These are phyloP conservation scores for Phytopythium vexans DNA, from an alignment of 352 stramenopile genomes.

Conservation along the genomic window DNA sequence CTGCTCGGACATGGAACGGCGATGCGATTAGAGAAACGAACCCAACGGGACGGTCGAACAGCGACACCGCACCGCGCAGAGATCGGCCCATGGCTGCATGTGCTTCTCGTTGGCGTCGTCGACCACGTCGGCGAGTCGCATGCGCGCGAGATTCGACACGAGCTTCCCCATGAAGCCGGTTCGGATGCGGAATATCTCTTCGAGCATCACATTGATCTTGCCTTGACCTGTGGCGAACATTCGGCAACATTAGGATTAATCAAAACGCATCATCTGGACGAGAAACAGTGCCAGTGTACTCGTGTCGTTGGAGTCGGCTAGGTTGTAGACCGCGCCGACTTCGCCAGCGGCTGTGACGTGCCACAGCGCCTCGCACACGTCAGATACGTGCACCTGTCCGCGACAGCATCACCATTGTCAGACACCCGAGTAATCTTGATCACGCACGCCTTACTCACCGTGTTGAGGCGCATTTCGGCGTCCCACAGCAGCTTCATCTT, in stretches of 20 bases:
- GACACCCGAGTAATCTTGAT: background rate
- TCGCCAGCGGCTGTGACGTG: slow-evolving; percentile 54
- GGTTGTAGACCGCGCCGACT: slow-evolving; percentile 71
- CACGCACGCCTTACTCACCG: slow-evolving; percentile 24
- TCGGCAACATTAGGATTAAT: background rate
- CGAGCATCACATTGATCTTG: slow-evolving; percentile 74
- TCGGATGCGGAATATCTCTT: slow-evolving; percentile 79
- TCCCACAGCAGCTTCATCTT: slow-evolving; percentile 90
- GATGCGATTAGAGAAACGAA: slow-evolving; percentile 6
- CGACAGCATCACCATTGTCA: slow-evolving; percentile 1
- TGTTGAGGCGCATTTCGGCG: slow-evolving; percentile 85
- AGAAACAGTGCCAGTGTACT: slow-evolving; percentile 30
- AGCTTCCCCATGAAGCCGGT: slow-evolving; percentile 85
- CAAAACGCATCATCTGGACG: background rate
- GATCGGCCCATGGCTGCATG: slow-evolving; percentile 85
- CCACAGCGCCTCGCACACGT: slow-evolving; percentile 79
- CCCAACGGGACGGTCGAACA: background rate
- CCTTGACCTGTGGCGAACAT: slow-evolving; percentile 44
- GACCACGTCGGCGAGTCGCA: slow-evolving; percentile 78
- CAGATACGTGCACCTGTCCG: slow-evolving; percentile 68
- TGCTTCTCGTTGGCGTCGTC: slow-evolving; percentile 90
- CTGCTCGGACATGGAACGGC: slow-evolving; percentile 20
- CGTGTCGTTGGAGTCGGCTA: slow-evolving; percentile 86
- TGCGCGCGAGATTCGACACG: slow-evolving; percentile 75
- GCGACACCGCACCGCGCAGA: slow-evolving; percentile 54